Conservation (phyloP, 345 rosid species). For the Boechera retrofracta region DNA sequence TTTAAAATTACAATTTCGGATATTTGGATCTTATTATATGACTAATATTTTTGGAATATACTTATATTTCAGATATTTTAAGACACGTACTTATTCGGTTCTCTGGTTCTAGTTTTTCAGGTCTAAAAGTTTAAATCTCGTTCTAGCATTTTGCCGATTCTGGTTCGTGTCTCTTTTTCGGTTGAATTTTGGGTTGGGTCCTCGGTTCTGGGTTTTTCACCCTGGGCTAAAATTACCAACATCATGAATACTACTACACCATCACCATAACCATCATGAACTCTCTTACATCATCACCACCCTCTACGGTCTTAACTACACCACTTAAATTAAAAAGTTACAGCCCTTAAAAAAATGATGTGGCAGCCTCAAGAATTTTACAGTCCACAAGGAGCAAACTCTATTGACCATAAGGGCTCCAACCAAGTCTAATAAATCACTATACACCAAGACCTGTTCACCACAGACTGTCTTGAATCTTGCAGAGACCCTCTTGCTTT, state of each 20-base stretch:
- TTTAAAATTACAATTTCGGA: no score
- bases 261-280: not conserved
- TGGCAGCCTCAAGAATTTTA: not conserved
- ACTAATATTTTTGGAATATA: no score
- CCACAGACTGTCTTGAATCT: not conserved
- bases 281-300: not conserved
- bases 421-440: constrained; percentile 11
- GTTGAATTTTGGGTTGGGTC: no score
- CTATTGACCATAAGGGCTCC: not conserved
- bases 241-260: not conserved
- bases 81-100: no score
- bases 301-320: not conserved
- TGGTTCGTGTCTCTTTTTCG: no score
- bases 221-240: not conserved
- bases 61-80: no score
- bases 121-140: no score
- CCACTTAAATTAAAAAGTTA: not conserved
- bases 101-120: no score
- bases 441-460: constrained; percentile 29
- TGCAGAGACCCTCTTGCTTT: constrained; percentile 8
- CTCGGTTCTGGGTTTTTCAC: no score
- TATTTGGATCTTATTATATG: no score
- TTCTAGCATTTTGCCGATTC: no score
- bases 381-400: constrained; percentile 11
- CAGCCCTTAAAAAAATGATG: constrained; percentile 6